These are phyloP conservation scores for Dipodascus geniculatus DNA, from an alignment of 805 yeast species.

Conservation along the genomic window DNA sequence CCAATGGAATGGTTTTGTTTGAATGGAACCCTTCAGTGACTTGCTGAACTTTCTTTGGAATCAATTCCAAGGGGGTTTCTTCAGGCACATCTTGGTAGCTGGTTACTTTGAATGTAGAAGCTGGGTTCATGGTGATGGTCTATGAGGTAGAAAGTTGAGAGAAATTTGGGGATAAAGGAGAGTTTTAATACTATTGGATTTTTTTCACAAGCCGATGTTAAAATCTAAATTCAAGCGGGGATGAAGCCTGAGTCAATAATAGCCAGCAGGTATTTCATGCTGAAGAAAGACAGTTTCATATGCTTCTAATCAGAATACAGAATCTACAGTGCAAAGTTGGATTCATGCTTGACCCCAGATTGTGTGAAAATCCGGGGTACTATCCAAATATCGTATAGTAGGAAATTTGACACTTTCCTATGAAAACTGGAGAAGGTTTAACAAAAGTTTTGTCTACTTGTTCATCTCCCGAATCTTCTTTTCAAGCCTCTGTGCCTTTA, in stretches of 20 bases:
- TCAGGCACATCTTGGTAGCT: conserved; percentile 10
- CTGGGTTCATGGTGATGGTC: background rate
- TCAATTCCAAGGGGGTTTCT: conserved; percentile 35
- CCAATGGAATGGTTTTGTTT: conserved; percentile 40
- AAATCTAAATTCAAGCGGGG: background rate
- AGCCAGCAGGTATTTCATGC: too few relatives aligned
- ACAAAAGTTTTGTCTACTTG: background rate
- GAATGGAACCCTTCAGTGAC: conserved; percentile 32
- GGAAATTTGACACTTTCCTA: too few relatives aligned
- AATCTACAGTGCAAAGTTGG: too few relatives aligned
- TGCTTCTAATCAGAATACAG: too few relatives aligned
- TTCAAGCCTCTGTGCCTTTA: conserved; percentile 2
- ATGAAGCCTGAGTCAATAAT: background rate
- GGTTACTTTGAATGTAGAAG: background rate
- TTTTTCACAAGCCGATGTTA: background rate
- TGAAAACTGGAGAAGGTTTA: too few relatives aligned
- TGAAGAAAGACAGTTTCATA: too few relatives aligned
- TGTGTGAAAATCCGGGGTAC: too few relatives aligned
- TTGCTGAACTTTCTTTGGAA: conserved; percentile 34
- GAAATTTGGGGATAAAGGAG: background rate
- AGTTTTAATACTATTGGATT: background rate
- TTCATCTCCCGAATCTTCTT: background rate
- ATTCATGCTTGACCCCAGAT: too few relatives aligned
- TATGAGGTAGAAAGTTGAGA: background rate
- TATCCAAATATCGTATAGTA: too few relatives aligned